Base-by-base conservation (phyloP, 441 rosid species). In the Melianthus villosus region DNA sequence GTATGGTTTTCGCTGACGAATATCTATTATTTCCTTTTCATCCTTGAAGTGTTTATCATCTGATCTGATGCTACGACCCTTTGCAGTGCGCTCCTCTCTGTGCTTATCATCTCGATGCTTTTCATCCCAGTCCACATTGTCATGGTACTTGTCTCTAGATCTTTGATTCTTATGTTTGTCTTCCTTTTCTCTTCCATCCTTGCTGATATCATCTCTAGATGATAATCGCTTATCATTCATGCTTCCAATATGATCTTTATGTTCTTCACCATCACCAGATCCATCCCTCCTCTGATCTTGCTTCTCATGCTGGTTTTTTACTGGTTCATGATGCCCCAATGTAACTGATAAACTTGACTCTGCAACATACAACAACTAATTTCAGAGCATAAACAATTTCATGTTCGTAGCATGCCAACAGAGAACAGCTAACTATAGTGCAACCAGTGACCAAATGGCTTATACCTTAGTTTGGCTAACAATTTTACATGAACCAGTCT, bases 271-370 rank as follows among this genome's bases (percentile, higher is more conserved):
- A 41, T 60, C 68, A 51, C 64, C 70, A 60, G 71, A 68, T 54
- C 60, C 70, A 63, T 72, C 93, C 72, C 58, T 79, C 55, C 68
- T 84, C 73, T 80, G 67, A 44, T 44, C 59, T 25, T 75, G 75
- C 40, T 72, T 74, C 50, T 79, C 94, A 40, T 50, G 42, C 40
- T 53, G 63, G 55, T 46, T 79, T 26, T 84, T n/a, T n/a, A n/a
- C 86, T 0, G 64, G 29, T 34, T 73, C 86, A 25, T n/a, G n/a
- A n/a, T n/a, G n/a, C n/a, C n/a, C n/a, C n/a, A n/a, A n/a, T n/a
- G 72, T 54, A 48, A 69, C 75, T 39, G 58, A 63, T 15, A 60
- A 50, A 60, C 55, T 67, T 4, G 59, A 53, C 14, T 82, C 96
- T 89, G 68, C 48, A 62, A 46, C 14, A 54, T 41, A 38, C 47